Conservation (phyloP, 345 rosid genomes). For the Eucalyptus tenuipes region DNA sequence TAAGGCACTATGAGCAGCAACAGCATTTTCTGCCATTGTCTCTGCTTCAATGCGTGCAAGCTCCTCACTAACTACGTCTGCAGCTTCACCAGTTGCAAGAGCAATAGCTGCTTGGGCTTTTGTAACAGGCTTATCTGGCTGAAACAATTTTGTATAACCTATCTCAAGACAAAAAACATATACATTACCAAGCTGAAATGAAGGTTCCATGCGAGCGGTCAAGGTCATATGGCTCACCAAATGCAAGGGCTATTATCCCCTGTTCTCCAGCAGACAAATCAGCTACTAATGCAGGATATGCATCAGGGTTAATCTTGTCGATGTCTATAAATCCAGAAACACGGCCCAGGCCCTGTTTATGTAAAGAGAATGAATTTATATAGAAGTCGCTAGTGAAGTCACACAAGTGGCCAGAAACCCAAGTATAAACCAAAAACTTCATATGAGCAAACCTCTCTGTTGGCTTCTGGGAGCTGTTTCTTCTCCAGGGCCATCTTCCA, state of each 20-base stretch:
- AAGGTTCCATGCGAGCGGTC: not conserved
- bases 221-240: slow-evolving; percentile 47
- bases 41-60: slow-evolving; percentile 91
- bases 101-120: slow-evolving; percentile 95
- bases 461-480: slow-evolving; percentile 75
- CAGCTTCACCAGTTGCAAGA: slow-evolving; percentile 75
- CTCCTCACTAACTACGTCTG: slow-evolving; percentile 72
- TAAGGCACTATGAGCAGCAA: slow-evolving; percentile 59
- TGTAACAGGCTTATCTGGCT: slow-evolving; percentile 88
- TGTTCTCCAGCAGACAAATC: slow-evolving; percentile 81
- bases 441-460: slow-evolving; percentile 42
- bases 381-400: not conserved
- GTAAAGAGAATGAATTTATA: not conserved
- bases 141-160: slow-evolving; percentile 90
- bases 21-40: slow-evolving; percentile 81
- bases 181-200: not conserved
- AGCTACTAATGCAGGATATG: slow-evolving; percentile 88
- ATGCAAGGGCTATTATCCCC: slow-evolving; percentile 79
- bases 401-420: not conserved
- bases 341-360: slow-evolving; percentile 39
- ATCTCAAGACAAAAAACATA: not conserved
- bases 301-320: slow-evolving; percentile 73
- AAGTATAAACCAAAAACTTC: not conserved
- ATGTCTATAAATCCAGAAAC: slow-evolving; percentile 82
- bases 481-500: slow-evolving; percentile 96